Evolutionary conservation across 768 basidiomycete species (phyloP), one percentile per base, ranked within the genome.

Genomic region (Lactarius psammicola): DNA sequence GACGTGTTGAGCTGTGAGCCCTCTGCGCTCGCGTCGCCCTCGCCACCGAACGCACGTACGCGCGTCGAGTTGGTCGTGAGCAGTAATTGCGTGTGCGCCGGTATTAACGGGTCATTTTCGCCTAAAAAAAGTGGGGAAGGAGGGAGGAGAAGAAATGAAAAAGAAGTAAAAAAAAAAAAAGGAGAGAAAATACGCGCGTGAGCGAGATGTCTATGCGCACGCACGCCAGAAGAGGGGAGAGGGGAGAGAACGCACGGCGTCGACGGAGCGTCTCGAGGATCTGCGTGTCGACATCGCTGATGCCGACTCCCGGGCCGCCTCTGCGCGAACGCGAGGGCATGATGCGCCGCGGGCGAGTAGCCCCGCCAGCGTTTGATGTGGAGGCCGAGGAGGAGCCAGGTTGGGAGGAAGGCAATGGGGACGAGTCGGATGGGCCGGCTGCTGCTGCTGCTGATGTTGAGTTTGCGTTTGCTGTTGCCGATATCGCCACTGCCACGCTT

Each of bases 191-290:
- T 49, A 26, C 26, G 44, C 44, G 59, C 55, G 60, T 56, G 60
- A 61, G 44, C 33, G 11, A 55, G 49, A 15, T 26, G 26, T 15
- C 23, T 4, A 42, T 23, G 31, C n/a, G 49, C 28, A 9, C 26
- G 38, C 49, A 34, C 28, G 31, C 33, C 31, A 23, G 20, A 23
- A 38, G 18, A 36, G 23, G 11, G 20, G 34, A 26, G 51, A 30
- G 40, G 31, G 54, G 36, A 23, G 62, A 56, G 59, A 42, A 82
- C 87, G 73, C 74, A 94, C 94, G 78, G 80, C 86, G 87, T 76
- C 85, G 85, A 77, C 86, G 85, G 71, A 89, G 82, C 68, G 87
- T 89, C 70, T 94, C 92, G 68, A 94, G 76, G 74, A 95, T 90
- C 85, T 92, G 87, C 62, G 86, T 71, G 79, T 95, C 94, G 20